Conservation (phyloP, 345 rosid species). For the Syzygium oleosum region DNA sequence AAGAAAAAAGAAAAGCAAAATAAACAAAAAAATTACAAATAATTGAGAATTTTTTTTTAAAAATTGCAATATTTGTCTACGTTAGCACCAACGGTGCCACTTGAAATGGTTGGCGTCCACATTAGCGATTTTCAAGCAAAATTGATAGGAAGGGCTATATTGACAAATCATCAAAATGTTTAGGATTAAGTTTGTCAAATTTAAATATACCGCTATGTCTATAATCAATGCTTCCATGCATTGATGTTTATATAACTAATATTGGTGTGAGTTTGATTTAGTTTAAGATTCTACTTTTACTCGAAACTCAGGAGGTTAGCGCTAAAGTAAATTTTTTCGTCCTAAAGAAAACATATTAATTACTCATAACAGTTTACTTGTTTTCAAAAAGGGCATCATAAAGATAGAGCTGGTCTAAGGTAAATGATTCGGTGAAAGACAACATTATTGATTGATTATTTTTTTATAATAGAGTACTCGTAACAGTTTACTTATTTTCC, state of each 20-base stretch:
- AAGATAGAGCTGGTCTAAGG: background rate
- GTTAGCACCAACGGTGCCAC: no score
- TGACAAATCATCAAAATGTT: no score
- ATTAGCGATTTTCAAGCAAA: no score
- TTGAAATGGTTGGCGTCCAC: rapidly evolving
- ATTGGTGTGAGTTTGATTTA: background rate
- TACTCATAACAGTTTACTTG: no score
- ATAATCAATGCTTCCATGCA: background rate
- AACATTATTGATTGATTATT: background rate
- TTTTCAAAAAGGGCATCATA: background rate
- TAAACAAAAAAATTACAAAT: no score
- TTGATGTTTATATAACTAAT: background rate
- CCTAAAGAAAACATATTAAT: no score
- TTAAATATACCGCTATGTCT: background rate
- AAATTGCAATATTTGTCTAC: no score
- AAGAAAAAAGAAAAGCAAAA: no score
- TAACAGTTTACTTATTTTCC: background rate
- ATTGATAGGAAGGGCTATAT: no score
- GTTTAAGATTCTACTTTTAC: background rate
- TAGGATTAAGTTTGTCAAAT: background rate
- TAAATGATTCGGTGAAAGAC: background rate
- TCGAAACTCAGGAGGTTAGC: background rate
- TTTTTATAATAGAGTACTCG: background rate
- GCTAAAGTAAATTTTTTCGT: no score
- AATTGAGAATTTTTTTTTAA: no score